Base-by-base conservation (phyloP, 1,139 yeast species). In the Scheffersomyces cryptocercus region DNA sequence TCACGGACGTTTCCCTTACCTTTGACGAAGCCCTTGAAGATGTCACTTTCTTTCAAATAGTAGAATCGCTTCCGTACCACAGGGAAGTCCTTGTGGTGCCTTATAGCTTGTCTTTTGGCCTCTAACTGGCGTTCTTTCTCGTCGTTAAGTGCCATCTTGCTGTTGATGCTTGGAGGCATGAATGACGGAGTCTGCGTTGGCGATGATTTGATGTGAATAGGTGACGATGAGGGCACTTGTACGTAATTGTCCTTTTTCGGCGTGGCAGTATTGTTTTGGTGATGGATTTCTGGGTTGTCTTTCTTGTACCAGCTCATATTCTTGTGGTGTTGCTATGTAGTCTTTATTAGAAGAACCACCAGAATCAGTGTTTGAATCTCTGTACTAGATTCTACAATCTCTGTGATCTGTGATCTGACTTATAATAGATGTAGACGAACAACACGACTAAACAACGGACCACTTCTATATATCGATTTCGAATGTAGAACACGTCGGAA, bases 21-120 rank as follows among this genome's bases (percentile, higher is more conserved):
- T 29, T 79, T 75, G 40, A 79, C 82, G 56, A 82, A 80, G 1
- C 85, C 85, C 40, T 81, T 81, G 49, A 81, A 76, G 31, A 85
- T 73, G 48, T 81, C 77, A 29, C 80, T 71, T 38, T 73, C 78
- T 15, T 67, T 63, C 16, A 80, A 58, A 38, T 75, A 67, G 37
- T 74, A 73, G 56, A 76, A 81, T 43, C 74, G 58, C 40, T 70
- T 74, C 48, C 68, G 73, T 48, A 79, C 73, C 58, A 75, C 72
- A 43, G 70, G 79, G 58, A 73, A 76, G 65, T 76, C 74, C 46
- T 66, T 62, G 52, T 74, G 78, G 38, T 64, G 64, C 52, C 75
- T 60, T 31, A 71, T 67, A 15, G 70, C 69, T 51, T 70, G 71
- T 43, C 77, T 53, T 45, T 70, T 66, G 35, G 63, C 61, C 48